Evolutionary conservation across 345 rosid species (phyloP), one percentile per base, ranked within the genome.

Genomic region (Lagerstroemia speciosa): DNA sequence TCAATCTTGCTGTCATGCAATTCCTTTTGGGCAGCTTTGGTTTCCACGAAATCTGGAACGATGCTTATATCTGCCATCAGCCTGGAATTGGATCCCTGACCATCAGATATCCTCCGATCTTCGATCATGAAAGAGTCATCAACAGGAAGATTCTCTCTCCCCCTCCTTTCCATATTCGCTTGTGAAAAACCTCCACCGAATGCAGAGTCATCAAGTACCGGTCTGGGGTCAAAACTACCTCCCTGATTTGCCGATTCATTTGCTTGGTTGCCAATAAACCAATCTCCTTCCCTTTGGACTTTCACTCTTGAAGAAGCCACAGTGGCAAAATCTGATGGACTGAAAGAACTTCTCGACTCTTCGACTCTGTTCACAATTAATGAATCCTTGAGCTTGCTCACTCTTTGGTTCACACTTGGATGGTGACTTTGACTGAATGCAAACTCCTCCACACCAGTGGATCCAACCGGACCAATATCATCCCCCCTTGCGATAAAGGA

Each of bases 41-140:
- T 81, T 68, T 78, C 87, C 58, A 78, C 69, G 45, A 84, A 77
- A 55, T 87, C 93, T 0, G 92, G 79, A 80, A 75, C 96, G 82
- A 87, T 85, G 76, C 79, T 81, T 34, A 87, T 78, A 67, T 84
- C 93, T 30, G 85, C 83, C 77, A 83, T 83, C 74, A 73, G 62
- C 26, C 70, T 74, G 65, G 83, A 81, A 45, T 73, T 79, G 55
- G 84, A 75, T 65, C 37, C 67, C 24, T 78, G 84, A 73, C 81
- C 81, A 52, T 81, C 86, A 53, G 27, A 79, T 16, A 64, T 55
- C 5, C 76, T 53, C 64, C 89, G 86, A 77, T 77, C 78, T 78
- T 87, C 92, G 73, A 94, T 81, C 85, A 94, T 89, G 73, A 94
- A 91, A 31, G 99, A 94, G 79, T 94, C 99, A 79, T 94, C 96